Conservation (phyloP, 441 rosid species). For the Heliophila coronopifolia region DNA sequence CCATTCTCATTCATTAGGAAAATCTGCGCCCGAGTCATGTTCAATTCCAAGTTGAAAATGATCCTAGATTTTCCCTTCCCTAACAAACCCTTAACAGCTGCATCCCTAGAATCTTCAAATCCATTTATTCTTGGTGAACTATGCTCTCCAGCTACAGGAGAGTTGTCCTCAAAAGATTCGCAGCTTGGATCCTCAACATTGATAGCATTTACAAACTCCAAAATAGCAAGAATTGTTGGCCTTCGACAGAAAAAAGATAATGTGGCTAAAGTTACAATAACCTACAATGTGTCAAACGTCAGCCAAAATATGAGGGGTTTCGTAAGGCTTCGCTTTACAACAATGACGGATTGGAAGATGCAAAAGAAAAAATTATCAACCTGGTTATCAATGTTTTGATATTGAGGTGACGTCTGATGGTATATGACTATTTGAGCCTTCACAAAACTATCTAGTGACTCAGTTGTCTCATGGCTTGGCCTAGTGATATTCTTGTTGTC, state of each 20-base stretch:
- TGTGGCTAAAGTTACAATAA: conserved; percentile 73
- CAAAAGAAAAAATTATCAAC: conserved; percentile 36
- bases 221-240: conserved; percentile 87
- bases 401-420: conserved; percentile 68
- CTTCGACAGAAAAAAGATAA: conserved; percentile 92
- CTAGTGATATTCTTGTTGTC: conserved; percentile 32
- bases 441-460: conserved; percentile 79
- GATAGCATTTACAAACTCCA: conserved; percentile 82
- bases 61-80: conserved; percentile 95
- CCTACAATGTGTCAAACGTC: conserved; percentile 50
- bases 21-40: conserved; percentile 92
- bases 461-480: conserved; percentile 39
- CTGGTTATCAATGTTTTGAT: conserved; percentile 69
- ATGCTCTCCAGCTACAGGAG: conserved; percentile 43
- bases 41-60: conserved; percentile 68
- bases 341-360: conserved; percentile 6
- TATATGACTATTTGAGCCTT: conserved; percentile 83
- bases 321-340: conserved; percentile 9
- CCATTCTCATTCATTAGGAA: conserved; percentile 90
- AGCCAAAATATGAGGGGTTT: conserved; percentile 21
- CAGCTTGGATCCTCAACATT: conserved; percentile 54
- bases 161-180: conserved; percentile 54
- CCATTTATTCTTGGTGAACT: conserved; percentile 38
- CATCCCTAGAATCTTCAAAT: conserved; percentile 48
- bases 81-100: conserved; percentile 73